Conservation (phyloP, 2,329 filamentous ascomycete genomes). For the Ceratocystis lukuohia region DNA sequence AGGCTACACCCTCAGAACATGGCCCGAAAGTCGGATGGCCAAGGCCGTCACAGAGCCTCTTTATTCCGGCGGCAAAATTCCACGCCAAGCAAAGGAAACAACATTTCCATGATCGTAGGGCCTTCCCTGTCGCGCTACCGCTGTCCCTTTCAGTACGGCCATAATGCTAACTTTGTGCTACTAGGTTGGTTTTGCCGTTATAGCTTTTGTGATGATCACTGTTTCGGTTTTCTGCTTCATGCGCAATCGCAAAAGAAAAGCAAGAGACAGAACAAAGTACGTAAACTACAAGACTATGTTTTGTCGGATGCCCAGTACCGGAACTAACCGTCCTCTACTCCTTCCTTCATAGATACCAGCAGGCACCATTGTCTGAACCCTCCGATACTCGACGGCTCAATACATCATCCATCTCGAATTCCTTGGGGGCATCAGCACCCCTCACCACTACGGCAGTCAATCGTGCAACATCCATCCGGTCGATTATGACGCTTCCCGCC, state of each 20-base stretch:
- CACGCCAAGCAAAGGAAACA: constrained; percentile 7
- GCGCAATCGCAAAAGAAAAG: constrained; percentile 19
- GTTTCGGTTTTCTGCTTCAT: constrained; percentile 18
- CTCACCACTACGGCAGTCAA: constrained; percentile 38
- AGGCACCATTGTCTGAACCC: constrained; percentile 18
- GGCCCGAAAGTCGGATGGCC: neutral
- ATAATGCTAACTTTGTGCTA: neutral
- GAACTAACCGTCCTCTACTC: neutral
- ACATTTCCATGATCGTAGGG: constrained; percentile 17
- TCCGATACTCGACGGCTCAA: constrained; percentile 15
- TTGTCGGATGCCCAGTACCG: neutral
- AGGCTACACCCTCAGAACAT: neutral
- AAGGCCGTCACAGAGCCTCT: neutral
- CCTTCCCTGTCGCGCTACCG: neutral
- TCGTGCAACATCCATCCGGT: constrained; percentile 73
- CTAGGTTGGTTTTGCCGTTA: constrained; percentile 17
- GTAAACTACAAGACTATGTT: neutral
- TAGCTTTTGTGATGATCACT: constrained; percentile 14
- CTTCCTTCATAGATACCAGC: constrained; percentile 16
- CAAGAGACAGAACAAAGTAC: constrained; percentile 15
- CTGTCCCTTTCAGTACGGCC: no score
- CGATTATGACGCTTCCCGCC: constrained; percentile 83
- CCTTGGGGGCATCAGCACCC: constrained; percentile 13
- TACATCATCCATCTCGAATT: constrained; percentile 7
- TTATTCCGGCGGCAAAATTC: neutral